Conservation (phyloP, 345 rosid species). For the Dipteronia dyeriana region DNA sequence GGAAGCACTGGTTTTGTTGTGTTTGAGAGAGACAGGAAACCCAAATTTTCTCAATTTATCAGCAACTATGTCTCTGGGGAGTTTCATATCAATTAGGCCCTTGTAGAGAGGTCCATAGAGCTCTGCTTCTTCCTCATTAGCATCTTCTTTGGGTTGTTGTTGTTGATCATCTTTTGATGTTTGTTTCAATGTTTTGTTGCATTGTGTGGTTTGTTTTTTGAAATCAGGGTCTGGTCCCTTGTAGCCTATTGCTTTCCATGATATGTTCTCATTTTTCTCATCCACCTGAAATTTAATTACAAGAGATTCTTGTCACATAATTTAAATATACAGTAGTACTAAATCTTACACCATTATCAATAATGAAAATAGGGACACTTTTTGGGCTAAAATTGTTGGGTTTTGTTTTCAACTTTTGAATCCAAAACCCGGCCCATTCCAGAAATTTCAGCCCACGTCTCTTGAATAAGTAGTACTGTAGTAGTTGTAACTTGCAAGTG, state of each 20-base stretch:
- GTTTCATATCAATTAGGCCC: slow-evolving; percentile 52
- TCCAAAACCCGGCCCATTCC: neutral
- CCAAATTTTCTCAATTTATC: slow-evolving; percentile 43
- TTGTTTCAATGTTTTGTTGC: slow-evolving; percentile 12
- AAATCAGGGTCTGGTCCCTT: slow-evolving; percentile 63
- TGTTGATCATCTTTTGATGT: neutral
- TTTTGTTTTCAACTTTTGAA: no score
- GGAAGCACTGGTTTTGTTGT: slow-evolving; percentile 7
- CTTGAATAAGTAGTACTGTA: no score
- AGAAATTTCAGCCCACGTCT: neutral
- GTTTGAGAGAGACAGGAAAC: slow-evolving; percentile 38
- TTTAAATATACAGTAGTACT: neutral
- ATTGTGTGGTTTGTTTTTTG: slow-evolving; percentile 4
- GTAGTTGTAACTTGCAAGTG: neutral
- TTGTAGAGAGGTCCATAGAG: slow-evolving; percentile 60
- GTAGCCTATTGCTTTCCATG: slow-evolving; percentile 83
- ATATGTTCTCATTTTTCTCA: slow-evolving; percentile 50
- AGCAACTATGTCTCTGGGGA: slow-evolving; percentile 44
- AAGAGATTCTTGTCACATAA: neutral
- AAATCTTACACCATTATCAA: no score
- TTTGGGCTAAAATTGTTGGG: neutral
- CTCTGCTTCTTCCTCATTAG: slow-evolving; percentile 29
- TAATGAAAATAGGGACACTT: neutral
- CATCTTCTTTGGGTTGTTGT: slow-evolving; percentile 6
- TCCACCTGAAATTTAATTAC: slow-evolving; percentile 41